Evolutionary conservation across 768 basidiomycete genomes (phyloP).

Genomic region (Tricholoma furcatifolium): DNA sequence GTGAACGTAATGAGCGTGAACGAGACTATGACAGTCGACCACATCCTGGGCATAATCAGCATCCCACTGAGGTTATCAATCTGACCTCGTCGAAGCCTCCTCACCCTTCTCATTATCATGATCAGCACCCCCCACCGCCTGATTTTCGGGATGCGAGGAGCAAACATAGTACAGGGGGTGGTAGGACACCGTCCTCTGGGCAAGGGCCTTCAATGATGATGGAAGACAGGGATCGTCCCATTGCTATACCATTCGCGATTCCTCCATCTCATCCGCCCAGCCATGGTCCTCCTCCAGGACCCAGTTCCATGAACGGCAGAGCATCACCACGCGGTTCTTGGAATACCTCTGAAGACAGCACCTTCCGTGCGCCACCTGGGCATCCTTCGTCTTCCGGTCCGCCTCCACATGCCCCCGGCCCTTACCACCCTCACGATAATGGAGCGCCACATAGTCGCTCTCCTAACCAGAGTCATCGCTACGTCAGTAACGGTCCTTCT

Average conservation of each 20-base stretch:
- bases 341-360: conserved; percentile 29
- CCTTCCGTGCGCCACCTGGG: conserved; percentile 29
- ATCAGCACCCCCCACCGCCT: conserved; percentile 20
- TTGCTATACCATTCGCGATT: conserved; percentile 54
- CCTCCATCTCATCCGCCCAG: conserved; percentile 25
- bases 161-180: conserved; percentile 29
- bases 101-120: conserved; percentile 30
- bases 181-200: conserved; percentile 6
- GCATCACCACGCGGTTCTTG: conserved; percentile 34
- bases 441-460: conserved; percentile 29
- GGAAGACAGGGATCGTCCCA: conserved; percentile 52
- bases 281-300: conserved; percentile 17
- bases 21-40: conserved; percentile 31
- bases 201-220: conserved; percentile 28
- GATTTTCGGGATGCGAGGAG: conserved; percentile 29
- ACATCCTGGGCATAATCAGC: conserved; percentile 33
- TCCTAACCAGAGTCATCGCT: conserved; percentile 42
- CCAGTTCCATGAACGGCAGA: conserved; percentile 22
- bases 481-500: conserved; percentile 24
- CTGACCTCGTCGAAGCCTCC: conserved; percentile 36
- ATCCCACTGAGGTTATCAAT: conserved; percentile 53
- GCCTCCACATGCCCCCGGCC: conserved; percentile 22
- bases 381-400: conserved; percentile 23
- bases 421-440: conserved; percentile 22
- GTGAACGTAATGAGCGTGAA: conserved; percentile 26